phyloP scores from a whole-genome alignment of 106 monocot genomes.

The Triglochin maritima region DNA sequence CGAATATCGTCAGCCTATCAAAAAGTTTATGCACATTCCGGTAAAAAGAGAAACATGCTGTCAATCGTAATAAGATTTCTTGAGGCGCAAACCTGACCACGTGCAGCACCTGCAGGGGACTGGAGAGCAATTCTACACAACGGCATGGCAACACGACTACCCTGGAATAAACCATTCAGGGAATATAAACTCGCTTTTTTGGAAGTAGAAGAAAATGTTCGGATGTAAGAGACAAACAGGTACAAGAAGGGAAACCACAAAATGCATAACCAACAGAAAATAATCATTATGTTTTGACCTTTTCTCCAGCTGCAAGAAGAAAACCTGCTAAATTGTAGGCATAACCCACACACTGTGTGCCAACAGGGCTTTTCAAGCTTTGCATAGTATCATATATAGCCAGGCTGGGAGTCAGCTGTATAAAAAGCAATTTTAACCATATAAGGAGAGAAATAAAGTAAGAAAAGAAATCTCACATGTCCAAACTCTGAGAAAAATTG shows the following conservation, averaged over 20 bases:
- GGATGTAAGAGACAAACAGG: neutral
- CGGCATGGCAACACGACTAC: constrained; percentile 77
- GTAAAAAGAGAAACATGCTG: neutral
- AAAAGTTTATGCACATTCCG: neutral
- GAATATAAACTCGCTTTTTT: too few relatives aligned
- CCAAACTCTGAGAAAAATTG: too few relatives aligned
- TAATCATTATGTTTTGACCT: constrained; percentile 29
- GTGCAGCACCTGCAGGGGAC: constrained; percentile 85
- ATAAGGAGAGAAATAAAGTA: too few relatives aligned
- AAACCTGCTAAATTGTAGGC: constrained; percentile 91
- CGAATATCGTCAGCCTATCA: constrained; percentile 76
- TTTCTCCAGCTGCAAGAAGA: constrained; percentile 96
- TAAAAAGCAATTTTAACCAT: too few relatives aligned
- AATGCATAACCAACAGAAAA: neutral
- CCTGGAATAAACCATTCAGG: constrained; percentile 47
- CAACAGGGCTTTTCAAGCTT: constrained; percentile 72
- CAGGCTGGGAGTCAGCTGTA: constrained; percentile 86
- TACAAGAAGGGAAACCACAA: neutral
- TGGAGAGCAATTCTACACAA: constrained; percentile 69
- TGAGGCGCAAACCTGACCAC: constrained; percentile 57
- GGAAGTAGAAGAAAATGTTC: too few relatives aligned
- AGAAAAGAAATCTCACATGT: too few relatives aligned
- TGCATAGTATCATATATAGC: constrained; percentile 95
- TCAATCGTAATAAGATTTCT: neutral
- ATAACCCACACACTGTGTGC: constrained; percentile 80